Evolutionary conservation across 768 basidiomycete species (phyloP), one percentile per base, ranked within the genome.

Genomic region (Leccinellum albellum): DNA sequence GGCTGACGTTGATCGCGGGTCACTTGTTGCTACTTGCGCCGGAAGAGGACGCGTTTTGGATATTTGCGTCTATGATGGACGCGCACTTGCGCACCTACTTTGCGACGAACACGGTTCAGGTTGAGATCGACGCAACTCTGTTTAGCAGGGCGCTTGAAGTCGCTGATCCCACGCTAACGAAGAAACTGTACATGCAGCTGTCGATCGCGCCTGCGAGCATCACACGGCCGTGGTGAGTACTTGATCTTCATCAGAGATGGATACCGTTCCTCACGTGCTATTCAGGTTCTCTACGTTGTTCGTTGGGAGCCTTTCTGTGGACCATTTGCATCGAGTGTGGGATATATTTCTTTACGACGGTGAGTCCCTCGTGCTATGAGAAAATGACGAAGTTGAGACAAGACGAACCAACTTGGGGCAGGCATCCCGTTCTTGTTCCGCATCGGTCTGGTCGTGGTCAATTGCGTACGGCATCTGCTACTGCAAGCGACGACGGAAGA

Each of bases 21-120:
- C 85, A 90, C 59, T 73, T 93, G 47, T 72, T 93, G 0, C 72
- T 87, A 9, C 83, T 88, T 48, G 82, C 89, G 0, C 91, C 91
- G 0, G 91, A 94, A 60, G 91, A 94, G 67, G 91, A 94, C 61
- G 91, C 89, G 0, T 94, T 94, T 69, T 94, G 91, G 91, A 92
- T 89, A 20, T 92, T 93, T 66, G 79, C 89, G 1, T 90, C 89
- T 3, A 74, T 93, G 61, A 94, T 94, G 91, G 89, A 93, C 62
- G 80, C 82, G 1, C 85, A 91, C 61, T 75, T 92, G n/a, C 86
- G 91, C 1, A 76, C 85, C 0, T 91, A 91, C 69, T 94, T 91
- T 66, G 82, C 86, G 35, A 65, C 78, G 3, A 79, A 73, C 50
- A 73, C 78, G 2, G 75, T 78, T 3, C 88, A 90, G 67, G 74